phyloP scores from a whole-genome alignment of 345 rosid genomes.

The Pistacia integerrima region DNA sequence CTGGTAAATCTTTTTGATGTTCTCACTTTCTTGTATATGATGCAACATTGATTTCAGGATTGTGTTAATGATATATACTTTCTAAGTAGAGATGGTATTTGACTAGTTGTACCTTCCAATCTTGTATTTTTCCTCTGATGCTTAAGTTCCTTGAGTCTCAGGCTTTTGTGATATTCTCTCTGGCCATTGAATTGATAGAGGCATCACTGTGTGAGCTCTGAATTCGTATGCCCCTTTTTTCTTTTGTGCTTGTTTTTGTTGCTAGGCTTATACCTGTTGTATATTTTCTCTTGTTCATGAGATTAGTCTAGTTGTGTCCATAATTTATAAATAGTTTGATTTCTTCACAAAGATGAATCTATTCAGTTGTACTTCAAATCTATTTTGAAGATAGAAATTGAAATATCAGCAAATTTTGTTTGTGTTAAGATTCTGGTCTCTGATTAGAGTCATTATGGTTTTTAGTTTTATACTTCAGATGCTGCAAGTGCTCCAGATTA shows the following conservation, averaged over 20 bases:
- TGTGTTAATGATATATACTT: neutral
- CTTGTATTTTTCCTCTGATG: neutral
- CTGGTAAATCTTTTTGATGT: neutral
- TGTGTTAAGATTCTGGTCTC: neutral
- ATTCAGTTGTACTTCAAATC: neutral
- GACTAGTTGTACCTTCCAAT: neutral
- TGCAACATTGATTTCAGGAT: neutral
- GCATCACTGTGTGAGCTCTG: neutral
- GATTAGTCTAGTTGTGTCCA: neutral
- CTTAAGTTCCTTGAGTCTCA: slow-evolving; percentile 3
- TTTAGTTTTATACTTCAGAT: neutral
- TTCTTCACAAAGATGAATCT: neutral
- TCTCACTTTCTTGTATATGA: neutral
- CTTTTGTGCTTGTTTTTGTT: too few relatives aligned
- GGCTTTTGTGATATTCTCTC: neutral
- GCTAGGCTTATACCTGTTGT: neutral
- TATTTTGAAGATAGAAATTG: neutral
- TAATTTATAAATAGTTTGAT: neutral
- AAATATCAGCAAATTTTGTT: neutral
- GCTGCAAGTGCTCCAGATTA: neutral
- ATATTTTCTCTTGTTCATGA: neutral
- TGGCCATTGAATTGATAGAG: neutral
- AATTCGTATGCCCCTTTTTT: neutral
- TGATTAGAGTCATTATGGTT: neutral
- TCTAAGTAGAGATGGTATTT: neutral